Evolutionary conservation across 345 rosid species (phyloP).

Genomic region (Citrus trifoliata): DNA sequence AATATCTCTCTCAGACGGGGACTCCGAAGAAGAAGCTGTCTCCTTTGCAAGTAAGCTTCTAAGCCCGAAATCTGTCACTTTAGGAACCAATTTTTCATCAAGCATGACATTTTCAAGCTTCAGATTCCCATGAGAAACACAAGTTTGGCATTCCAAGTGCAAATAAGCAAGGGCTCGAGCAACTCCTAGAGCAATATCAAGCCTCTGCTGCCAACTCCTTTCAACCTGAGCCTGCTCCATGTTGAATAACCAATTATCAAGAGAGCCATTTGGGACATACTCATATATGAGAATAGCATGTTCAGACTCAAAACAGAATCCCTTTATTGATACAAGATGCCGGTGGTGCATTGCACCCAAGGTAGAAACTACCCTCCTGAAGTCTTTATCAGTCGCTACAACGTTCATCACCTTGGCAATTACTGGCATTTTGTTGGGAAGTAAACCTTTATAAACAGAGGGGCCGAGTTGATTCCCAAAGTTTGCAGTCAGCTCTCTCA

Average conservation of each 20-base stretch:
- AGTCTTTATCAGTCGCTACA: conserved; percentile 24
- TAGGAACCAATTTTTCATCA: conserved; percentile 31
- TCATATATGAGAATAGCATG: conserved; percentile 20
- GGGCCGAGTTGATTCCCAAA: conserved; percentile 25
- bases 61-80: conserved; percentile 35
- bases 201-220: conserved; percentile 28
- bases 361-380: conserved; percentile 28
- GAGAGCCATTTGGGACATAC: conserved; percentile 26
- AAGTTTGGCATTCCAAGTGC: conserved; percentile 31
- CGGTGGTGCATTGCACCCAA: conserved; percentile 36
- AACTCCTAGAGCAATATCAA: conserved; percentile 37
- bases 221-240: conserved; percentile 11
- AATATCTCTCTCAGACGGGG: conserved; percentile 27
- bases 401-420: conserved; percentile 22
- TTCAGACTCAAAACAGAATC: conserved; percentile 33
- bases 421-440: conserved; percentile 22
- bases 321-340: conserved; percentile 31
- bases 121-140: conserved; percentile 35
- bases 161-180: conserved; percentile 40
- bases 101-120: conserved; percentile 36
- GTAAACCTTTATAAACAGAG: conserved; percentile 24
- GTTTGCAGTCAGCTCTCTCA: conserved; percentile 21
- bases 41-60: conserved; percentile 19
- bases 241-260: conserved; percentile 29
- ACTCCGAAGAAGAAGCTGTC: conserved; percentile 30